These are phyloP conservation scores for Yarrowia sp. DNA, from an alignment of 805 yeast species.

Conservation along the genomic window DNA sequence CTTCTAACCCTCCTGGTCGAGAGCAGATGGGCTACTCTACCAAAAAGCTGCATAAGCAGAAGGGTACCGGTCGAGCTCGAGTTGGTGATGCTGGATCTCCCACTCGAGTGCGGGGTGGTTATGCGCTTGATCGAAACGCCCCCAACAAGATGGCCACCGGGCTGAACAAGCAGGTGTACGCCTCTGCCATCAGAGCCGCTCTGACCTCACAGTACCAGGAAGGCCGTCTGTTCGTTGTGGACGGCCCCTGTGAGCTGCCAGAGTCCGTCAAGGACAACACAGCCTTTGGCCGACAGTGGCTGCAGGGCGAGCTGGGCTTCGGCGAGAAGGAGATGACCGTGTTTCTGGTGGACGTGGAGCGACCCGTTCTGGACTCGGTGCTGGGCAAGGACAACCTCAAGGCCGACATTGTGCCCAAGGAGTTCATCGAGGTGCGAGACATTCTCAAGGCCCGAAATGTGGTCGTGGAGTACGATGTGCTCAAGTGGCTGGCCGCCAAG, in stretches of 20 bases:
- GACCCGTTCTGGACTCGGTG: slow-evolving; percentile 34
- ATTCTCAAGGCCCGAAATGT: slow-evolving; percentile 78
- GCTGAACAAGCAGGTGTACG: slow-evolving; percentile 75
- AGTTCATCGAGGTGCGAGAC: slow-evolving; percentile 82
- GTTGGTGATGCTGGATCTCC: slow-evolving; percentile 97
- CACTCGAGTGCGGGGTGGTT: slow-evolving; percentile 84
- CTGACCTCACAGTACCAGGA: slow-evolving; percentile 78
- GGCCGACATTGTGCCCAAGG: slow-evolving; percentile 71
- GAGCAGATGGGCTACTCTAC: slow-evolving; percentile 85
- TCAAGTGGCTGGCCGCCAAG: slow-evolving; percentile 58
- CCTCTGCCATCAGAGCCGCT: slow-evolving; percentile 79
- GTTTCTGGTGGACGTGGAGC: slow-evolving; percentile 13
- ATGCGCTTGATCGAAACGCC: slow-evolving; percentile 87
- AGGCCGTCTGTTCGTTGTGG: slow-evolving; percentile 76
- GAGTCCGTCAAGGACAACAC: slow-evolving; percentile 35
- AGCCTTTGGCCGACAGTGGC: slow-evolving; percentile 30
- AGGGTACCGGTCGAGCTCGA: slow-evolving; percentile 95
- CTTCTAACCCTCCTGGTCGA: slow-evolving; percentile 86
- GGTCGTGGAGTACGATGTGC: slow-evolving; percentile 52
- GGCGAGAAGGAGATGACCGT: slow-evolving; percentile 33
- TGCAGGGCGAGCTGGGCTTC: slow-evolving; percentile 35
- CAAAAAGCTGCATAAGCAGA: slow-evolving; percentile 83
- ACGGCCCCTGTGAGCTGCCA: slow-evolving; percentile 49
- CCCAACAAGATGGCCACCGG: slow-evolving; percentile 87
- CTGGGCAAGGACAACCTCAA: slow-evolving; percentile 46